phyloP scores from a whole-genome alignment of 2,329 filamentous ascomycete species.

The Ophiostoma pallidulum region DNA sequence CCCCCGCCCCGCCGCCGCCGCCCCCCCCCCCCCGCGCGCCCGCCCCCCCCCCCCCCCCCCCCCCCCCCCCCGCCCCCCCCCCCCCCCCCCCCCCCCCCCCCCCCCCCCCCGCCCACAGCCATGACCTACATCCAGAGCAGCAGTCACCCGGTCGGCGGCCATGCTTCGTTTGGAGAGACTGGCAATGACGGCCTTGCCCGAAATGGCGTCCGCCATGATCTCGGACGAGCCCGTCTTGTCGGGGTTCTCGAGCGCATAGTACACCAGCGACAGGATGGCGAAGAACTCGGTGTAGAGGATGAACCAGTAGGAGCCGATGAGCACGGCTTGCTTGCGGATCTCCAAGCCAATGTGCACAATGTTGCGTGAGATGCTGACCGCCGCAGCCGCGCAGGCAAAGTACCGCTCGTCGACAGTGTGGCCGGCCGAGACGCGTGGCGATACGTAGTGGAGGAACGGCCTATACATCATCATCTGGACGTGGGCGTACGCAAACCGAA shows the following conservation, averaged over 20 bases:
- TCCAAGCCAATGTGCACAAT: constrained; percentile 73
- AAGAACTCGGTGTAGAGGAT: constrained; percentile 79
- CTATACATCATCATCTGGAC: constrained; percentile 76
- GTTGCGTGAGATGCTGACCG: constrained; percentile 55
- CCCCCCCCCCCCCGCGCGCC: too few relatives aligned
- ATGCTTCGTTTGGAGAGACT: constrained; percentile 74
- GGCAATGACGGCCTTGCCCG: constrained; percentile 74
- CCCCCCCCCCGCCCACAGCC: too few relatives aligned
- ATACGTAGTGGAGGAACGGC: constrained; percentile 76
- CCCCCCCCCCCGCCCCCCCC: too few relatives aligned
- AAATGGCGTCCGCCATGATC: constrained; percentile 73
- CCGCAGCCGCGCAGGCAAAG: constrained; percentile 60
- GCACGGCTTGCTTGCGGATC: constrained; percentile 16
- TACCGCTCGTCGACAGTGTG: constrained; percentile 63
- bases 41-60: too few relatives aligned
- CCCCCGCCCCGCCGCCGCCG: too few relatives aligned
- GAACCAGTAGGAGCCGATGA: constrained; percentile 83
- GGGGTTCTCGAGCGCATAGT: constrained; percentile 72
- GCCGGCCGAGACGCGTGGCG: constrained; percentile 47
- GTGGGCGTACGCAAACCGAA: constrained; percentile 72
- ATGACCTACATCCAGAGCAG: constrained; percentile 60
- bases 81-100: too few relatives aligned
- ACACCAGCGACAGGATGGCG: constrained; percentile 67
- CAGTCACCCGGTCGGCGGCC: constrained; percentile 79
- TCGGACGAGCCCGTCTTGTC: constrained; percentile 66